A percentile compares a stretch with the other conserved stretches of the same genome.
Evolutionary conservation across 345 rosid genomes (phyloP).

Genomic region (Lagerstroemia speciosa): DNA sequence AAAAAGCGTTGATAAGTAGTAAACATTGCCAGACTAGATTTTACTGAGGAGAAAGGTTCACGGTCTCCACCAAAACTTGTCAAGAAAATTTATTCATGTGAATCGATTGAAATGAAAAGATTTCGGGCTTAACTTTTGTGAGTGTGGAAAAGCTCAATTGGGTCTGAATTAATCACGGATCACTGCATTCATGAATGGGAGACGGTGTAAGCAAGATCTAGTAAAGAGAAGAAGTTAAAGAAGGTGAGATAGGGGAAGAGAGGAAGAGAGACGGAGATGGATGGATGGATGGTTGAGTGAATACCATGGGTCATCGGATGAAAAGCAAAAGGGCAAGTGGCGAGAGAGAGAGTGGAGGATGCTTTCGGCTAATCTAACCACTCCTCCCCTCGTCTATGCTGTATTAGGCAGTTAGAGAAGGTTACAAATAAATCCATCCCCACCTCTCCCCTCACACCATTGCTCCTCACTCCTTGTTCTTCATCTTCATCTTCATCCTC

Average conservation of each 20-base stretch:
- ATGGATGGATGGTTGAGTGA: neutral
- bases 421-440: conserved; percentile 8
- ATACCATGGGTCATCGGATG: neutral
- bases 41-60: too few species aligned
- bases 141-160: too few species aligned
- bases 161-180: too few species aligned
- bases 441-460: conserved; percentile 5
- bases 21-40: too few species aligned
- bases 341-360: conserved; percentile 17
- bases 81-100: too few species aligned
- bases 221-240: neutral
- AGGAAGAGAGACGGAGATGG: neutral
- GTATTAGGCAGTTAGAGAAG: conserved; percentile 29
- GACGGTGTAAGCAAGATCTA: too few species aligned
- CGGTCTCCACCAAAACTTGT: too few species aligned
- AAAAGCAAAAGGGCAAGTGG: conserved; percentile 35
- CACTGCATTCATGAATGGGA: too few species aligned
- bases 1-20: neutral
- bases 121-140: too few species aligned
- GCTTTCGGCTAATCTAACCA: conserved; percentile 44
- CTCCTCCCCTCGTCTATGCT: conserved; percentile 40
- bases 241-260: conserved; percentile 1
- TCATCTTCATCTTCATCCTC: conserved; percentile 6
- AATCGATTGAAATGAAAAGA: too few species aligned
- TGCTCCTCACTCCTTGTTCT: neutral